phyloP scores from a whole-genome alignment of 2,329 filamentous ascomycete species.

The Aspergillus viridinutans region DNA sequence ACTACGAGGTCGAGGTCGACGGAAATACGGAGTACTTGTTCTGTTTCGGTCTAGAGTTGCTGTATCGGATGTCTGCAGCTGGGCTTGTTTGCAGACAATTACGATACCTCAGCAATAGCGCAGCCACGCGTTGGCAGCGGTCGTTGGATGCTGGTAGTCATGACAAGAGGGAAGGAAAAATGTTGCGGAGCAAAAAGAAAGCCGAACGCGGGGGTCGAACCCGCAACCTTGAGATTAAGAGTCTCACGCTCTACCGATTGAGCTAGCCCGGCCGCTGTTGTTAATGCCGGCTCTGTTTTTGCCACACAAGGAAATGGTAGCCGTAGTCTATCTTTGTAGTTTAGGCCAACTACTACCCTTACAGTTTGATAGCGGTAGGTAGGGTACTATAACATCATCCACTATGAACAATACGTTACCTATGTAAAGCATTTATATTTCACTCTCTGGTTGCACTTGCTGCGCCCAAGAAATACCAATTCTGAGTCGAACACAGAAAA shows the following conservation, averaged over 20 bases:
- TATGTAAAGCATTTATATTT: too few species aligned
- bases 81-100: not conserved
- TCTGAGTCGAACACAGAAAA: too few species aligned
- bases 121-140: not conserved
- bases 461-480: too few species aligned
- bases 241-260: constrained; percentile 51
- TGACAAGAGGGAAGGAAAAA: not conserved
- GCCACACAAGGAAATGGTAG: too few species aligned
- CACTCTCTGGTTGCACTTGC: too few species aligned
- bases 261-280: constrained; percentile 44
- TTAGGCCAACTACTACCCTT: too few species aligned
- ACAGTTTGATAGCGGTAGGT: too few species aligned
- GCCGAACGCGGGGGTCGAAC: constrained; percentile 42
- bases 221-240: constrained; percentile 45
- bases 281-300: too few species aligned
- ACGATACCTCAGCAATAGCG: not conserved
- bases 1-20: not conserved
- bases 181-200: constrained; percentile 16
- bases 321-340: too few species aligned
- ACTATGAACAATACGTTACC: too few species aligned
- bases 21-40: not conserved
- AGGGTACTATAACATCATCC: too few species aligned
- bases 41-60: not conserved
- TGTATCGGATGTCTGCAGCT: not conserved
- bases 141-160: not conserved